Evolutionary conservation across 345 rosid genomes (phyloP).

Genomic region (Zanthoxylum bungeanum): DNA sequence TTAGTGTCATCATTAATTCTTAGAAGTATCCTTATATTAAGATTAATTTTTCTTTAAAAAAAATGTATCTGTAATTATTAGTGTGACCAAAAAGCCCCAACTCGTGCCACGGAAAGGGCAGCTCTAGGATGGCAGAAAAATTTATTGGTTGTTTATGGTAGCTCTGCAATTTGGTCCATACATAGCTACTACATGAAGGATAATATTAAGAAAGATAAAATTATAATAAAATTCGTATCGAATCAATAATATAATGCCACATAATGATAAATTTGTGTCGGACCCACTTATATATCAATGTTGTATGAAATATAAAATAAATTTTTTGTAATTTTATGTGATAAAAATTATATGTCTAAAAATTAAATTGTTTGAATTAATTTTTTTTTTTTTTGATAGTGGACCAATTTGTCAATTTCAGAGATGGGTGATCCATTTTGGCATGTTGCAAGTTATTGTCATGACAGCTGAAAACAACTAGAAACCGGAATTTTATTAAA

Average conservation of each 20-base stretch:
- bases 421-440: background rate
- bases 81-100: background rate
- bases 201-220: no score
- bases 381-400: background rate
- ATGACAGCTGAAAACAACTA: background rate
- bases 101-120: constrained; percentile 7
- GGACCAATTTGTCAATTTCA: background rate
- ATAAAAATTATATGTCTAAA: no score
- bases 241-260: no score
- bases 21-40: background rate
- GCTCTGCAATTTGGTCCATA: background rate
- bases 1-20: background rate
- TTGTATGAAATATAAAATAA: no score
- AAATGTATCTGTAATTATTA: no score
- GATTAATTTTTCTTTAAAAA: no score
- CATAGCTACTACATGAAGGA: no score
- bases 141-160: background rate
- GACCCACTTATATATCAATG: no score
- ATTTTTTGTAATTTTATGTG: no score
- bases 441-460: background rate
- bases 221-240: no score
- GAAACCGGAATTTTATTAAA: background rate
- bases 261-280: no score
- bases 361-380: no score
- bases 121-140: background rate